These are phyloP conservation scores for Fraxinus platypoda DNA, from an alignment of 305 asterid species.

Conservation along the genomic window DNA sequence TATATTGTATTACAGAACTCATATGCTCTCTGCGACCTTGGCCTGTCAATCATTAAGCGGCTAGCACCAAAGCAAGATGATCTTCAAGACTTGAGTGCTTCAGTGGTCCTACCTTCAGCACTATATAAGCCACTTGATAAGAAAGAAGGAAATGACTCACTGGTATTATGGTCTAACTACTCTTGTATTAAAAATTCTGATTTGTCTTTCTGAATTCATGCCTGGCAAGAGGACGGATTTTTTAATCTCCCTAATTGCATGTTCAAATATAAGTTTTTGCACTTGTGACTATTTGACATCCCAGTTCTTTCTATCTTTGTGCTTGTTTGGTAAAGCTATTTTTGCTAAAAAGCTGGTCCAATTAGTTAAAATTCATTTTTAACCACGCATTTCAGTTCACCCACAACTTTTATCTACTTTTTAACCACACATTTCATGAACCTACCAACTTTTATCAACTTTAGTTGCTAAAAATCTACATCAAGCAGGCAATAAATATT, in stretches of 20 bases:
- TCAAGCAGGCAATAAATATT: not conserved
- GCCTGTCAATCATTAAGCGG: conserved; percentile 64
- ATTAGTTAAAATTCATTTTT: not conserved
- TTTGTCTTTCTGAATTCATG: conserved; percentile 15
- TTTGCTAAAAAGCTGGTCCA: not conserved
- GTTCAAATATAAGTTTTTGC: conserved; percentile 12
- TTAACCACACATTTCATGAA: not conserved
- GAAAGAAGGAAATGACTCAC: conserved; percentile 57
- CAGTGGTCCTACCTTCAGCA: conserved; percentile 55
- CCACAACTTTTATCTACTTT: not conserved
- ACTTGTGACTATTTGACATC: conserved; percentile 5
- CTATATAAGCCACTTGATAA: conserved; percentile 61
- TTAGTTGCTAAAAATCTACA: not conserved
- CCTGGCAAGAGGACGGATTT: conserved; percentile 10
- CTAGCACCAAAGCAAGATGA: conserved; percentile 58
- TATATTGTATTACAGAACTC: conserved; percentile 56
- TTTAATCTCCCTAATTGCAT: conserved; percentile 1
- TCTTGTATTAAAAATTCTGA: conserved; percentile 22
- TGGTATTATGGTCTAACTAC: conserved; percentile 48
- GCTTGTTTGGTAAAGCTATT: not conserved
- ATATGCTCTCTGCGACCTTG: conserved; percentile 83
- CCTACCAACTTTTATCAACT: not conserved
- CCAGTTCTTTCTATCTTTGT: not conserved
- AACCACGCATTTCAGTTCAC: not conserved
- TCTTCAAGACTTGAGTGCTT: conserved; percentile 49